Evolutionary conservation across 129 eudicot genomes (phyloP).

Genomic region (sunflower (Helianthus annuus)): HanXRQr2.0-SUNRISE NC_035441.2:185949567-185950066

Average conservation of each 20-base stretch:
- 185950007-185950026: too few species aligned
- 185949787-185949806: slow-evolving; percentile 71
- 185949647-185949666: neutral
- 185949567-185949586: slow-evolving; percentile 97
- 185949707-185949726: slow-evolving; percentile 84
- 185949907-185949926: neutral
- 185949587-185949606: slow-evolving; percentile 76
- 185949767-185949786: slow-evolving; percentile 67
- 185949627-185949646: neutral
- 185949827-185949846: neutral
- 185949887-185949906: neutral
- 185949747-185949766: slow-evolving; percentile 47
- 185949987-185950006: too few species aligned
- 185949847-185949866: neutral
- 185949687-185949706: slow-evolving; percentile 88
- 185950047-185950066: too few species aligned
- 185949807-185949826: slow-evolving; percentile 86
- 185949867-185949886: too few species aligned
- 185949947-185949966: too few species aligned
- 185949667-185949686: slow-evolving; percentile 27
- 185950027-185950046: too few species aligned
- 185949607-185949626: slow-evolving; percentile 23
- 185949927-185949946: too few species aligned
- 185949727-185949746: slow-evolving; percentile 51
- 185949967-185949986: too few species aligned